Conservation (phyloP, 345 rosid genomes). For the Hevea brasiliensis region DNA sequence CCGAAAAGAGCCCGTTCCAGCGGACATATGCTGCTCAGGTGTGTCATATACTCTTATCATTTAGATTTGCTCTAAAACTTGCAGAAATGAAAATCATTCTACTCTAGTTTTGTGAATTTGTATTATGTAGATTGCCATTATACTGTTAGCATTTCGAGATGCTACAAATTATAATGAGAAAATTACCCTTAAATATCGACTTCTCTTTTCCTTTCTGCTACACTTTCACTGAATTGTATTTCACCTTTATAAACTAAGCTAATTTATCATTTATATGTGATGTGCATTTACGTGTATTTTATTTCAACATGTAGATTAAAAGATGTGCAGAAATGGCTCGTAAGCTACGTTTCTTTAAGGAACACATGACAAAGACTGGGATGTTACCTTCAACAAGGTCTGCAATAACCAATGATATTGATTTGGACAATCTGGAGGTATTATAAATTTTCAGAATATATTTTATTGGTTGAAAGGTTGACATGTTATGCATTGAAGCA, state of each 20-base stretch:
- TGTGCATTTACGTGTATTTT: neutral
- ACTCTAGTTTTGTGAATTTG: neutral
- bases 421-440: constrained; percentile 35
- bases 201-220: too few species aligned
- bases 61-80: too few species aligned
- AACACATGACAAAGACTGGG: constrained; percentile 30
- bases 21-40: too few species aligned
- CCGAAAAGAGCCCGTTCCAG: too few species aligned
- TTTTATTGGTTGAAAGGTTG: neutral
- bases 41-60: too few species aligned
- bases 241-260: too few species aligned
- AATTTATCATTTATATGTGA: neutral
- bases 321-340: constrained; percentile 35
- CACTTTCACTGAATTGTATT: too few species aligned
- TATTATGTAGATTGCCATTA: neutral
- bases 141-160: neutral
- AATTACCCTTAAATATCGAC: too few species aligned
- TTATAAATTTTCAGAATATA: neutral
- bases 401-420: constrained; percentile 13
- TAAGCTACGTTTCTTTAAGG: constrained; percentile 27
- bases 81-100: too few species aligned
- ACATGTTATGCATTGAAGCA: too few species aligned
- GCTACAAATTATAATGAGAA: neutral
- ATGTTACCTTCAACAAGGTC: constrained; percentile 18
- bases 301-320: constrained; percentile 18